These are phyloP conservation scores for Globisporangium viniferum DNA, from an alignment of 352 stramenopile species.

Conservation along the genomic window DNA sequence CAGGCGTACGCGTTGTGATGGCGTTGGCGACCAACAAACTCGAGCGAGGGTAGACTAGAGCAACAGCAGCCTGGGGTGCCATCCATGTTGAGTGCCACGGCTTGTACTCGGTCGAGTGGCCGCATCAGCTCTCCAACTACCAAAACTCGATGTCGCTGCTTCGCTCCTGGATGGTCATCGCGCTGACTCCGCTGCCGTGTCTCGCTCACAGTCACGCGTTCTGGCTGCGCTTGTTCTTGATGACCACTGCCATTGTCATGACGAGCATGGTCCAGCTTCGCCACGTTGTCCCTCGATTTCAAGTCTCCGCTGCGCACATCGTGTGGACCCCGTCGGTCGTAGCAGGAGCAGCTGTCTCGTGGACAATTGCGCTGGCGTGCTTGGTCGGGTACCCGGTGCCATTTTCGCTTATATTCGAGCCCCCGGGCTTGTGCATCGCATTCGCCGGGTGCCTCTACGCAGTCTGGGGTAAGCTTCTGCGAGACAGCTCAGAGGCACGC, in stretches of 20 bases:
- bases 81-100: slow-evolving; percentile 17
- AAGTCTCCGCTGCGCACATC: not conserved
- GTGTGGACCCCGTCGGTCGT: not conserved
- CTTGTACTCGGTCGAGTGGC: slow-evolving; percentile 15
- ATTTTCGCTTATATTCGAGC: not conserved
- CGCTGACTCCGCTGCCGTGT: slow-evolving; percentile 17
- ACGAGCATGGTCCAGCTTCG: not conserved
- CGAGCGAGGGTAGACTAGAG: no score
- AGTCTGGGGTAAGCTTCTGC: no score
- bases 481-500: no score
- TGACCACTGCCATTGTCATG: not conserved
- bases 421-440: not conserved
- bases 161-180: not conserved
- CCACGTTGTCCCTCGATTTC: not conserved
- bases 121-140: not conserved
- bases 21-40: no score
- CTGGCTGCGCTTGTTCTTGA: not conserved
- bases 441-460: not conserved
- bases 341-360: not conserved
- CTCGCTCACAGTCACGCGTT: not conserved
- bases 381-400: not conserved
- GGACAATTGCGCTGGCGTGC: not conserved
- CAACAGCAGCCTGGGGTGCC: no score
- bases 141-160: not conserved
- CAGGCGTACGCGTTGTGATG: no score